phyloP scores from a whole-genome alignment of 345 rosid genomes.

The Triadica sebifera region DNA sequence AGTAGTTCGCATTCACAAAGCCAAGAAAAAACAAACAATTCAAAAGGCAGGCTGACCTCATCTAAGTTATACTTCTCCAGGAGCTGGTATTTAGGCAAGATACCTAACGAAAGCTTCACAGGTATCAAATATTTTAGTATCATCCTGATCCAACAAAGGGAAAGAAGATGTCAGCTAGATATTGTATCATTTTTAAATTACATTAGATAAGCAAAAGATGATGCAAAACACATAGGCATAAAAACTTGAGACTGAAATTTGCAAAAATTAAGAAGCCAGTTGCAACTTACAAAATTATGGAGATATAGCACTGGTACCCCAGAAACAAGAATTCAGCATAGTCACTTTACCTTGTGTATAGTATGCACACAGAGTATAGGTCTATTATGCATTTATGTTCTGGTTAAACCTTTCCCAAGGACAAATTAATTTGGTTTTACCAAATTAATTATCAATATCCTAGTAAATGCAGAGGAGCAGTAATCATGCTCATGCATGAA shows the following conservation, averaged over 20 bases:
- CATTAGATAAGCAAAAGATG: background rate
- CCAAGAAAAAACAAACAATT: slow-evolving; percentile 1
- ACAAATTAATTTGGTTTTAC: background rate
- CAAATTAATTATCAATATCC: background rate
- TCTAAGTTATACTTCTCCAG: slow-evolving; percentile 62
- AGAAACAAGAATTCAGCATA: background rate
- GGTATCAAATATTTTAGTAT: slow-evolving; percentile 90
- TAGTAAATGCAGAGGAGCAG: background rate
- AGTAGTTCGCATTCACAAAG: slow-evolving; percentile 6
- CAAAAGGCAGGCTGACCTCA: slow-evolving; percentile 53
- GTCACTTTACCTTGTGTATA: background rate
- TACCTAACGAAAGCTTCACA: slow-evolving; percentile 88
- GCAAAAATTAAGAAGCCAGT: background rate
- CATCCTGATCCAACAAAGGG: slow-evolving; percentile 57
- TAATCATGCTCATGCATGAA: background rate
- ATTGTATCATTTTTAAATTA: background rate
- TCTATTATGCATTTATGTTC: background rate
- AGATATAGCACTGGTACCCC: background rate
- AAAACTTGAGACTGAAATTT: background rate
- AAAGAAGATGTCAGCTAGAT: slow-evolving; percentile 11
- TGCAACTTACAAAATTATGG: background rate
- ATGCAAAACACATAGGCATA: background rate
- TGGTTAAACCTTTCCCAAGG: background rate
- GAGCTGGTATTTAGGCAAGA: slow-evolving; percentile 63
- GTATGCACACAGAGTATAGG: background rate